Base-by-base conservation (phyloP, 371 early-diverging fungal genomes). In the Zychaea mexicana region DNA sequence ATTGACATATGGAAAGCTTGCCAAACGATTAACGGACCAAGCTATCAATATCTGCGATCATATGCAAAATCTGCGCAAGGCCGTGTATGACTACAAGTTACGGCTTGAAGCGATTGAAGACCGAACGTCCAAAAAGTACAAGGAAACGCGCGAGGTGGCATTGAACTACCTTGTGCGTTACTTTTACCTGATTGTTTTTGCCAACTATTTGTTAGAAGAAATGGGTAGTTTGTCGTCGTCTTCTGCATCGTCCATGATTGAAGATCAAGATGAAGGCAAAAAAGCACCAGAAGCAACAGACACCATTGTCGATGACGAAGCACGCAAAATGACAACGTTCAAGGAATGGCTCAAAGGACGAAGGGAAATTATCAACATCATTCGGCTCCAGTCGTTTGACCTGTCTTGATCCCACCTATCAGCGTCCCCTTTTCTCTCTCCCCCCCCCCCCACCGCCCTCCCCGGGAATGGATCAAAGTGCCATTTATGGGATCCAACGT, bases 1-100 rank as follows among this genome's bases (percentile, higher is more conserved):
- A 0, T 74, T 93, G 13, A 78, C 80, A 3, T 78, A 79, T 62
- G 92, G 91, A 19, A 84, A 88, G 62, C 66, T 88, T 22, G 87
- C 90, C 19, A 93, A 92, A 67, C 77, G 78, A 27, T 57, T 91
- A 19, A 85, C 90, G n/a, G 93, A 93, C 60, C 68, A 70, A 32
- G 88, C 88, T 15, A 87, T 93, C 68, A 88, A 91, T 69, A 71
- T 79, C 52, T 91, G 89, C 64, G 85, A 87, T 42, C 92, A 91
- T 74, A 86, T 93, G 79, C 92, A 93, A 69, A 92, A 93, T 62
- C 62, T 93, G 58, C 74, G 91, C 31, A 78, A 70, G 26, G 88
- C 90, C 6, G 85, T 91, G n/a, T 85, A 84, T 42, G 88, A 91
- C 58, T 90, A 81, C 66, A 84, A 85, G 65, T 60, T 86, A 17